Evolutionary conservation across 1,284 basidiomycete genomes (phyloP), one percentile per base, ranked within the genome.

Genomic region (Rhodotorula glutinis): DNA sequence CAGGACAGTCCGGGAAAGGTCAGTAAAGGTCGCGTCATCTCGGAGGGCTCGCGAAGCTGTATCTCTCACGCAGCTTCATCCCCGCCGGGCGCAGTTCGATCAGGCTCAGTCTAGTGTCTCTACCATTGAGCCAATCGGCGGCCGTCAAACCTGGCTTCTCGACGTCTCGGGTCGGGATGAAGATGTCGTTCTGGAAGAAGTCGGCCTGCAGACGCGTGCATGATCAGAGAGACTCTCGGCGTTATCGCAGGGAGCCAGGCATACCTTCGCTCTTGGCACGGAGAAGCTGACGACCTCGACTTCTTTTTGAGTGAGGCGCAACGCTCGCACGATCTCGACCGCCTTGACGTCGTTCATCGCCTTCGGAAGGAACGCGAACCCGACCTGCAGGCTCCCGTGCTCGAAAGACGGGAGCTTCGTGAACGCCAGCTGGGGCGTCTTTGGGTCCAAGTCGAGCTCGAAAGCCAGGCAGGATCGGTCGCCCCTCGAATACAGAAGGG

Each of bases 301-400:
- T 56, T 93, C 91, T 80, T 92, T 92, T 79, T 90, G 88, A n/a
- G 93, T 92, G 57, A 87, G 81, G 49, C 89, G 82, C 25, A 80
- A 78, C 21, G 86, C 86, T 51, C 81, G 81, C 13, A 79, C 75
- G 76, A 94, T 89, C 77, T 88, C 85, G 29, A 93, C 89, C 81
- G 91, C 77, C 49, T 71, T 74, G 19, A 81, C 77, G 67, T 82
- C 79, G 44, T 79, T 76, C 17, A 66, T 56, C 30, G 75, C 62
- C 73, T 82, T 83, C 0, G 78, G 76, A 21, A 79, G 68, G 74
- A 81, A 82, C 1, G 75, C 75, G 14, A 80, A 75, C 1, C 78
- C 81, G 14, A 79, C 59, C 68, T 82, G 81, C 2, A 81, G 77
- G 4, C 75, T 70, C 23, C 62, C 60, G 49, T 76, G 75, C 5